Percentiles rank a stretch among this genome's conserved stretches.
phyloP scores from a whole-genome alignment of 1,284 basidiomycete genomes.

The Trichosporon ovoides region DNA sequence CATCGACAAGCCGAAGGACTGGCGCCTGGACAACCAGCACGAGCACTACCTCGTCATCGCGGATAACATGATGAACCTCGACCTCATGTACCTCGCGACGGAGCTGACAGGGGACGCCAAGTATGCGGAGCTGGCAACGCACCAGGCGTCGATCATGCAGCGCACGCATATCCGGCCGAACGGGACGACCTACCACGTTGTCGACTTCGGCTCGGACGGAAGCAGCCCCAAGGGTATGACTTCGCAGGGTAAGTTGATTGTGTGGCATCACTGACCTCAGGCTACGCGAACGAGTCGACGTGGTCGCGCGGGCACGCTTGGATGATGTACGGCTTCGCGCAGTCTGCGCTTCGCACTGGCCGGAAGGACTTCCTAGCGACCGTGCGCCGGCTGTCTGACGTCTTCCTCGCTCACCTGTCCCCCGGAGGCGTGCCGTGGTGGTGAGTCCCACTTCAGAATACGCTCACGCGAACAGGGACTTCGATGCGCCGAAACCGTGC shows the following conservation, averaged over 20 bases:
- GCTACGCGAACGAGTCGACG: conserved; percentile 29
- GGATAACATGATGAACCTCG: conserved; percentile 44
- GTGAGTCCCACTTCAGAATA: conserved; percentile 18
- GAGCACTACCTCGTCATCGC: conserved; percentile 39
- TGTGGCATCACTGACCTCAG: conserved; percentile 1
- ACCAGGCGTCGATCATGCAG: conserved; percentile 29
- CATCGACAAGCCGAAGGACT: conserved; percentile 14
- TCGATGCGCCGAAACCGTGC: conserved; percentile 30
- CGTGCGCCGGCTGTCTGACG: conserved; percentile 27
- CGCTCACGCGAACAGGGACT: conserved; percentile 26
- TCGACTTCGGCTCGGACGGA: conserved; percentile 29
- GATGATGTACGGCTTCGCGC: conserved; percentile 39
- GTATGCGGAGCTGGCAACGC: conserved; percentile 31
- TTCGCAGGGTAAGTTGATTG: background rate
- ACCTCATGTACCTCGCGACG: conserved; percentile 34
- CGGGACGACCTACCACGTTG: conserved; percentile 37
- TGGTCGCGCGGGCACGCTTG: conserved; percentile 41
- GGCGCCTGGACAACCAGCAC: conserved; percentile 26
- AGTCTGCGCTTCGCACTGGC: conserved; percentile 37
- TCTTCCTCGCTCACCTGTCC: conserved; percentile 28
- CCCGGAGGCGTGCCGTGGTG: conserved; percentile 32
- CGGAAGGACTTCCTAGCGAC: conserved; percentile 30
- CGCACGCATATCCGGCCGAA: conserved; percentile 29
- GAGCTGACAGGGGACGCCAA: conserved; percentile 28
- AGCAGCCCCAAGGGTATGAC: conserved; percentile 20